These are phyloP conservation scores for Ophiostoma triangulosporum DNA, from an alignment of 2,329 filamentous ascomycete genomes.

Conservation along the genomic window DNA sequence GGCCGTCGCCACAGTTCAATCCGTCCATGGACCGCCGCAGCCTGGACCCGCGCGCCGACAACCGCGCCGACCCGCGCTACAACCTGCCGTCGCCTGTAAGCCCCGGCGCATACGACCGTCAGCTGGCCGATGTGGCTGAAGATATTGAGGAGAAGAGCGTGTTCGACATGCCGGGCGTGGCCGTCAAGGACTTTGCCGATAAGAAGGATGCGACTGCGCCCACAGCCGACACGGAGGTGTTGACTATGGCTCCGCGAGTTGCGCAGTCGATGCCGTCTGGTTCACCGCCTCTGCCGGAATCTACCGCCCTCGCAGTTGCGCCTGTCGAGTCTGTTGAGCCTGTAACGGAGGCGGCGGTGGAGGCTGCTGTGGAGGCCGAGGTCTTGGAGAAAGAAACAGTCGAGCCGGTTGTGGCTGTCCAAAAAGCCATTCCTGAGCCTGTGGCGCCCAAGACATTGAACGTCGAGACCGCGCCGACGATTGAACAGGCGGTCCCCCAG, in stretches of 20 bases:
- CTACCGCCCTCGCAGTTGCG: too few relatives aligned
- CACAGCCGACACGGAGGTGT: neutral
- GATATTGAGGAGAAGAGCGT: neutral
- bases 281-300: too few relatives aligned
- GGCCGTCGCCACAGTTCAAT: neutral
- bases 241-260: neutral
- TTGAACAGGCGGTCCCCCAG: neutral
- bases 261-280: neutral
- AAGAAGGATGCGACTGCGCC: neutral
- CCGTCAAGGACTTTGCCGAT: constrained; percentile 5
- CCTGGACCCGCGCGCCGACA: neutral
- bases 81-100: neutral
- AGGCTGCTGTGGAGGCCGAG: neutral
- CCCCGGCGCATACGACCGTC: neutral
- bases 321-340: too few relatives aligned
- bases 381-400: neutral
- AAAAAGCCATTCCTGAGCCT: neutral
- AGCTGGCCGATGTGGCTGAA: neutral
- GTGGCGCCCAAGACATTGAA: neutral
- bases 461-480: neutral
- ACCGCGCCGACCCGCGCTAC: neutral
- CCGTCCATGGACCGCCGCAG: neutral
- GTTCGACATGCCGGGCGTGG: neutral
- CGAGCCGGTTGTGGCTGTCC: neutral
- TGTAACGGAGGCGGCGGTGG: too few relatives aligned